These are phyloP conservation scores for Arthroderma uncinatum DNA, from an alignment of 2,329 filamentous ascomycete genomes.

Conservation along the genomic window DNA sequence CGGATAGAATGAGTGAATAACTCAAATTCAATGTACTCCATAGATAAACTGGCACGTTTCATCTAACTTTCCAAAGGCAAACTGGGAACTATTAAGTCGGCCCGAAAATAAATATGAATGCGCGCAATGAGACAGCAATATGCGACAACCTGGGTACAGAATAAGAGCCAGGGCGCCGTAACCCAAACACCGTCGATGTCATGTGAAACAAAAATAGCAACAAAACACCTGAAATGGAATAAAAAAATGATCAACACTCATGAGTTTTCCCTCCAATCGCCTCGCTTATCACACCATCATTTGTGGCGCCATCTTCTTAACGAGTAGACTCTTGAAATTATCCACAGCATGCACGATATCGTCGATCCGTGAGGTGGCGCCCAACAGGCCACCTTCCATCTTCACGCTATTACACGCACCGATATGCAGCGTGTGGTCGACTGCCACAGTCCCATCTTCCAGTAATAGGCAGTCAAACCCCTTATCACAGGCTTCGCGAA, in stretches of 20 bases:
- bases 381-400: slow-evolving; percentile 39
- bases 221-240: slow-evolving; percentile 10
- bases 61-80: not conserved
- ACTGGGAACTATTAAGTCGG: not conserved
- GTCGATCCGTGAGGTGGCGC: slow-evolving; percentile 29
- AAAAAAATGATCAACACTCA: slow-evolving; percentile 1
- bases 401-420: slow-evolving; percentile 35
- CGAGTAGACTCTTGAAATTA: slow-evolving; percentile 31
- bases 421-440: slow-evolving; percentile 31
- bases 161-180: not conserved
- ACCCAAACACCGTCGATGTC: slow-evolving; percentile 2
- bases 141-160: not conserved
- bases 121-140: not conserved
- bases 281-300: slow-evolving; percentile 17
- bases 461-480: slow-evolving; percentile 45
- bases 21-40: not conserved
- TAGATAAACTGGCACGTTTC: not conserved
- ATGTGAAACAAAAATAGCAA: slow-evolving; percentile 5
- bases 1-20: not conserved
- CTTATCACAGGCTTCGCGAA: slow-evolving; percentile 46
- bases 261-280: not conserved
- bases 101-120: not conserved
- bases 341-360: slow-evolving; percentile 34
- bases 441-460: slow-evolving; percentile 39
- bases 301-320: slow-evolving; percentile 35